phyloP scores from a whole-genome alignment of 129 eudicot species.

The Saussurea involucrata region DNA sequence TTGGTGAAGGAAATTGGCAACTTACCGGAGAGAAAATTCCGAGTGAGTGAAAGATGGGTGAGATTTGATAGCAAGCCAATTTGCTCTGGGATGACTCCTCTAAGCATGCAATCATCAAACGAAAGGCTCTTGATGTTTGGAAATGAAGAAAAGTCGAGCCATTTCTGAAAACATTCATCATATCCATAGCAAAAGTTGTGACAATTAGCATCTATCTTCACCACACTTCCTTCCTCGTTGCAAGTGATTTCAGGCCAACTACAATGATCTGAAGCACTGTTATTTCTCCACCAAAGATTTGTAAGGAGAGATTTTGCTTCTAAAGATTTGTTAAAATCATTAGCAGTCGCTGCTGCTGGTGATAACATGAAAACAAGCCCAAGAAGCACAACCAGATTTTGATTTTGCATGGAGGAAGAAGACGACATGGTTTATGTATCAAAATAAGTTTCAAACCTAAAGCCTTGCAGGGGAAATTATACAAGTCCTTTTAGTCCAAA shows the following conservation, averaged over 20 bases:
- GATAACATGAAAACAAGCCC: neutral
- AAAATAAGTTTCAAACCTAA: too few species aligned
- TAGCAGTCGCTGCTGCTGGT: neutral
- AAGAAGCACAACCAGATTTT: neutral
- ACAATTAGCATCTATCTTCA: neutral
- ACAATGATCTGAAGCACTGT: neutral
- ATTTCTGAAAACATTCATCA: neutral
- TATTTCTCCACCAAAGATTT: neutral
- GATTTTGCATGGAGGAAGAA: neutral
- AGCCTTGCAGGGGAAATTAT: too few species aligned
- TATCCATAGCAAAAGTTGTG: neutral
- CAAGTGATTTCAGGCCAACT: conserved; percentile 4
- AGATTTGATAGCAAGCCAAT: conserved; percentile 6
- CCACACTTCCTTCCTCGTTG: conserved; percentile 14
- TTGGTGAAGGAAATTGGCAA: conserved; percentile 5
- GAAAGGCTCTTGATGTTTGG: neutral
- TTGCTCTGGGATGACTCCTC: conserved; percentile 10
- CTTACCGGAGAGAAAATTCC: neutral
- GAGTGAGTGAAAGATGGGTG: neutral
- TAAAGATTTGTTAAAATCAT: neutral
- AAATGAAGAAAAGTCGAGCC: conserved; percentile 10
- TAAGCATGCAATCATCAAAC: neutral
- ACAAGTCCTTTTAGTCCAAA: too few species aligned
- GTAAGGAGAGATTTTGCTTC: neutral
- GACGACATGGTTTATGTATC: too few species aligned